Percentiles rank a stretch among this genome's conserved stretches.
These are phyloP conservation scores for Nadsonia fulvescens DNA, from an alignment of 805 yeast genomes.

Conservation along the genomic window DNA sequence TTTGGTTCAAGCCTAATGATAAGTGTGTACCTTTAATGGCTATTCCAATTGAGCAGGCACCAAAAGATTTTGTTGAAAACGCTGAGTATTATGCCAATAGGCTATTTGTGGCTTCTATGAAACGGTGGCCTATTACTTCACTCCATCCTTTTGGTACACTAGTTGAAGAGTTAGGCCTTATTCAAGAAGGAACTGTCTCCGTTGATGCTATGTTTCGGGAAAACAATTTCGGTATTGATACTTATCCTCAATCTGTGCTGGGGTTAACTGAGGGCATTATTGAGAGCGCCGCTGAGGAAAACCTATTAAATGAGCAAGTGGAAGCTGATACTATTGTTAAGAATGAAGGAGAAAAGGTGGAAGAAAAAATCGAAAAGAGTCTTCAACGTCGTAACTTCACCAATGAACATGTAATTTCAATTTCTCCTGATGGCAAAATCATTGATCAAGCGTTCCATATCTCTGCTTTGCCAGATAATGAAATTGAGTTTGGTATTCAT, in stretches of 20 bases:
- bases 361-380: conserved; percentile 13
- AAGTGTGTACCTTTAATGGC: conserved; percentile 95
- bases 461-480: conserved; percentile 37
- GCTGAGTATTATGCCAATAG: conserved; percentile 68
- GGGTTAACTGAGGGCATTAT: too few species aligned
- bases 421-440: conserved; percentile 36
- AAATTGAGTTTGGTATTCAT: conserved; percentile 73
- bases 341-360: conserved; percentile 5
- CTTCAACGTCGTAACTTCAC: conserved; percentile 35
- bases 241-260: conserved; percentile 23
- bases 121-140: conserved; percentile 98
- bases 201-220: conserved; percentile 76
- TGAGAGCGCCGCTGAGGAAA: too few species aligned
- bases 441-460: conserved; percentile 74
- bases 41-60: conserved; percentile 95
- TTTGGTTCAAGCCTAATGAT: conserved; percentile 97
- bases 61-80: conserved; percentile 82
- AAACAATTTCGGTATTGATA: conserved; percentile 23
- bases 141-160: conserved; percentile 94
- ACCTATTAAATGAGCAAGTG: too few species aligned
- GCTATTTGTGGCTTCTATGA: conserved; percentile 82
- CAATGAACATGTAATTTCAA: conserved; percentile 41
- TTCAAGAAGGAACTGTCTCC: conserved; percentile 61
- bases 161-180: conserved; percentile 66
- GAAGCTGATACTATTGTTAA: conserved; percentile 8